A percentile compares a stretch with the other conserved stretches of the same genome.
Evolutionary conservation across 1,139 yeast genomes (phyloP).

Genomic region (Arxiozyma bovina): DNA sequence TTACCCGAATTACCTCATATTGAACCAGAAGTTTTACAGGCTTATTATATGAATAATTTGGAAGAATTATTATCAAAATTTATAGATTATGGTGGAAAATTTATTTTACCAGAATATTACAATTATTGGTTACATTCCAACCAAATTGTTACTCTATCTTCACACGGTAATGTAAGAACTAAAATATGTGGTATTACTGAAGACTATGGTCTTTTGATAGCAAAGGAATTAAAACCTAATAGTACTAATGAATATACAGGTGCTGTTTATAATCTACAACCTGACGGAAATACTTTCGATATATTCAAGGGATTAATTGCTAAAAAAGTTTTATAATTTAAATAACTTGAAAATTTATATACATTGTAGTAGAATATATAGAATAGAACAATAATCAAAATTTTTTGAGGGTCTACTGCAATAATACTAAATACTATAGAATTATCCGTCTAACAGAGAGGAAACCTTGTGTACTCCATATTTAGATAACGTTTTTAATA

Average conservation of each 20-base stretch:
- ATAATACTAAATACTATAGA: neutral
- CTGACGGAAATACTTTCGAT: constrained; percentile 96
- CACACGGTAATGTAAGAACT: constrained; percentile 47
- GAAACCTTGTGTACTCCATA: neutral
- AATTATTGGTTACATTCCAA: constrained; percentile 75
- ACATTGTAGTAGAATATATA: neutral
- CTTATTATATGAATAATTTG: constrained; percentile 57
- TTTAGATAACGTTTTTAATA: too few species aligned
- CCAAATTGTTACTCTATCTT: constrained; percentile 48
- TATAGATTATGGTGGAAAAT: constrained; percentile 52
- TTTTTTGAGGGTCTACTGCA: neutral
- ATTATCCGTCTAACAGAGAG: neutral
- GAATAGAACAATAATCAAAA: too few species aligned
- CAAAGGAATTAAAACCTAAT: constrained; percentile 47
- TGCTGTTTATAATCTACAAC: constrained; percentile 62
- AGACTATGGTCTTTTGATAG: constrained; percentile 76
- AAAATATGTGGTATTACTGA: constrained; percentile 69
- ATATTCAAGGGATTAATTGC: constrained; percentile 89
- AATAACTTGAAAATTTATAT: neutral
- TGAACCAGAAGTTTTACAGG: constrained; percentile 56
- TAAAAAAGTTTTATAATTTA: constrained; percentile 36
- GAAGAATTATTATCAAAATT: constrained; percentile 55
- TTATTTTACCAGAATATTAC: constrained; percentile 68
- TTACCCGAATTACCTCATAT: constrained; percentile 41
- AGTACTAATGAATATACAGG: constrained; percentile 41